Evolutionary conservation across 2,329 filamentous ascomycete species (phyloP).

Genomic region (Emmonsiellopsis sp.): DNA sequence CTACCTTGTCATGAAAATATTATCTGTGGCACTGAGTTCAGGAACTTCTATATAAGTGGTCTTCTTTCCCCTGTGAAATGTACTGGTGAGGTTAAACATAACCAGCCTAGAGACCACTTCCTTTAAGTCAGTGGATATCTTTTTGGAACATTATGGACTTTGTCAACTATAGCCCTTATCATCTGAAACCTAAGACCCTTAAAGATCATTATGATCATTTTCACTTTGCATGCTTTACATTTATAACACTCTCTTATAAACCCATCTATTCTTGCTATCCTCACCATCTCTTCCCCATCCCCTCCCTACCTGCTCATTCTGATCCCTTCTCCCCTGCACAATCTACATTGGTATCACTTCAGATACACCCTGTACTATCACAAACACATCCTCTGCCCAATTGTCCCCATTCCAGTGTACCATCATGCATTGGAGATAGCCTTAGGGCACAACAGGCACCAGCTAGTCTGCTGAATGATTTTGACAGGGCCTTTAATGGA

Average conservation of each 20-base stretch:
- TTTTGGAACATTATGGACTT: background rate
- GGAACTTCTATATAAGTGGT: background rate
- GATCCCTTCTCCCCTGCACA: too few relatives aligned
- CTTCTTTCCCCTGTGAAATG: background rate
- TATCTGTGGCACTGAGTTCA: background rate
- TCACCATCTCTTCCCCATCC: background rate
- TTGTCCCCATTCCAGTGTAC: background rate
- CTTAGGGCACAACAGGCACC: background rate
- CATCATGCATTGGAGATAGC: background rate
- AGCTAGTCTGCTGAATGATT: background rate
- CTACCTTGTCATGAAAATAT: too few relatives aligned
- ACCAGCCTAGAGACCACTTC: background rate
- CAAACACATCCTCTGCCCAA: background rate
- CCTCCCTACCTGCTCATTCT: too few relatives aligned
- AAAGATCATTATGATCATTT: background rate
- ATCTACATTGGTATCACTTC: background rate
- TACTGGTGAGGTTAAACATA: background rate
- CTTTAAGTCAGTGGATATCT: background rate
- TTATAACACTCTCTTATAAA: background rate
- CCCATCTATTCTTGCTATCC: background rate
- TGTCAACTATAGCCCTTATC: background rate
- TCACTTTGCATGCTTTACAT: background rate
- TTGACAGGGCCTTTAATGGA: background rate
- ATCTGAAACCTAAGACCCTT: background rate
- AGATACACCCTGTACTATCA: background rate